These are phyloP conservation scores for Inga leiocalycina DNA, from an alignment of 306 rosid species.

Conservation along the genomic window DNA sequence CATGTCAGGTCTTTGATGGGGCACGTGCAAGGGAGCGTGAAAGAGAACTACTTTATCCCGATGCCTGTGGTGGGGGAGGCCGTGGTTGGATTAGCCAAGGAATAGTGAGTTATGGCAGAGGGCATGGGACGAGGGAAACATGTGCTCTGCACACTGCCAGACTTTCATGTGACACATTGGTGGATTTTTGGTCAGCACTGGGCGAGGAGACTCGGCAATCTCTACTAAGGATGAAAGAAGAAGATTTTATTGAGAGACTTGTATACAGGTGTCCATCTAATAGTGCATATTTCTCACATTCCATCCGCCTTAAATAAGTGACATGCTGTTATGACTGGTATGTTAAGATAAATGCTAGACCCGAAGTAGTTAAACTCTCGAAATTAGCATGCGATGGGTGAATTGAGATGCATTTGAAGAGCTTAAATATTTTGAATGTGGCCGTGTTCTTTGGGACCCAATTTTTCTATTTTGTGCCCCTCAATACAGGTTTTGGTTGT, in stretches of 20 bases:
- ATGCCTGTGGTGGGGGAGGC: conserved; percentile 99
- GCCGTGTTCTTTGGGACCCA: conserved; percentile 5
- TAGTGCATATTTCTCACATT: conserved; percentile 43
- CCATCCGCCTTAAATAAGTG: conserved; percentile 37
- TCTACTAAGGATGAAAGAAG: conserved; percentile 98
- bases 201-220: conserved; percentile 98
- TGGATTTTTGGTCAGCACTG: conserved; percentile 97
- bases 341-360: conserved; percentile 25
- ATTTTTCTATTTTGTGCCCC: neutral
- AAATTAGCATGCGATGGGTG: conserved; percentile 26
- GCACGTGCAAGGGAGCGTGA: conserved; percentile 98
- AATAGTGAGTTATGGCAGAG: conserved; percentile 82
- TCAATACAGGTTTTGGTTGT: conserved; percentile 7
- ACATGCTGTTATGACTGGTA: conserved; percentile 15
- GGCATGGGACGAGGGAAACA: conserved; percentile 95
- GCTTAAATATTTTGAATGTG: conserved; percentile 28
- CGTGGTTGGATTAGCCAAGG: conserved; percentile 99
- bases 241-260: conserved; percentile 97
- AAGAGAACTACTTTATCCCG: conserved; percentile 96
- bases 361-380: conserved; percentile 27
- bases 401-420: conserved; percentile 31
- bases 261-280: conserved; percentile 87
- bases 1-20: conserved; percentile 86
- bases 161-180: conserved; percentile 96
- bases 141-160: conserved; percentile 97